Conservation (phyloP, 1,284 basidiomycete genomes). For the Ustilago shanxiensis region DNA sequence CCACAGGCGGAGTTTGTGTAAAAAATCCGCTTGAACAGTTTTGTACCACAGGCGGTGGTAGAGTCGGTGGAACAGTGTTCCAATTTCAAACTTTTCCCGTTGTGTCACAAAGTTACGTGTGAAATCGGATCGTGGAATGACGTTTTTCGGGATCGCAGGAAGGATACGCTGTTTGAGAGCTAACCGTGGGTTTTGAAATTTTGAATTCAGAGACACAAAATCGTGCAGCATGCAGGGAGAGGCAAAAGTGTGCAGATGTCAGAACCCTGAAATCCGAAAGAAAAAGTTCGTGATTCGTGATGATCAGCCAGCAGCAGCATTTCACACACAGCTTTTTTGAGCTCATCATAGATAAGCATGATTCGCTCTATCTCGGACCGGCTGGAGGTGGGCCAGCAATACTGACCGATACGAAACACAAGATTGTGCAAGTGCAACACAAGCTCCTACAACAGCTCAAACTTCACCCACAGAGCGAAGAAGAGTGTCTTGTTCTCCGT, state of each 20-base stretch:
- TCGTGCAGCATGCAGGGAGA: conserved; percentile 10
- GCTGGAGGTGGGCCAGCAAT: neutral
- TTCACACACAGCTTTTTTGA: neutral
- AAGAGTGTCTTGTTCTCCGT: neutral
- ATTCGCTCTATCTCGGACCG: neutral
- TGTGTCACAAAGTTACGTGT: neutral
- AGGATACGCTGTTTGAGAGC: neutral
- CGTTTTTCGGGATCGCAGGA: conserved; percentile 1
- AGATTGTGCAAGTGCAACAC: neutral
- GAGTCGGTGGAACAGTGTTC: no score
- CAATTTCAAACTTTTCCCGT: no score
- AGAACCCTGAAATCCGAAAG: conserved; percentile 3
- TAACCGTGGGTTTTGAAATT: neutral
- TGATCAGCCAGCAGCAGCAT: no score
- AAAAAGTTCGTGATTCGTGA: neutral
- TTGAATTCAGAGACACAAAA: neutral
- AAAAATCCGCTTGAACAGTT: no score
- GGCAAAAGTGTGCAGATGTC: conserved; percentile 18
- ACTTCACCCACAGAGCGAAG: neutral
- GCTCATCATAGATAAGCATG: neutral
- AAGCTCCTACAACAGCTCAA: neutral
- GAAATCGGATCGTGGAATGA: conserved; percentile 4
- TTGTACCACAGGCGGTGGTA: no score
- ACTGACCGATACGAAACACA: neutral
- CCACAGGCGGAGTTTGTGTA: no score